Conservation (phyloP, 352 stramenopile genomes). For the Globisporangium cystogenes region DNA sequence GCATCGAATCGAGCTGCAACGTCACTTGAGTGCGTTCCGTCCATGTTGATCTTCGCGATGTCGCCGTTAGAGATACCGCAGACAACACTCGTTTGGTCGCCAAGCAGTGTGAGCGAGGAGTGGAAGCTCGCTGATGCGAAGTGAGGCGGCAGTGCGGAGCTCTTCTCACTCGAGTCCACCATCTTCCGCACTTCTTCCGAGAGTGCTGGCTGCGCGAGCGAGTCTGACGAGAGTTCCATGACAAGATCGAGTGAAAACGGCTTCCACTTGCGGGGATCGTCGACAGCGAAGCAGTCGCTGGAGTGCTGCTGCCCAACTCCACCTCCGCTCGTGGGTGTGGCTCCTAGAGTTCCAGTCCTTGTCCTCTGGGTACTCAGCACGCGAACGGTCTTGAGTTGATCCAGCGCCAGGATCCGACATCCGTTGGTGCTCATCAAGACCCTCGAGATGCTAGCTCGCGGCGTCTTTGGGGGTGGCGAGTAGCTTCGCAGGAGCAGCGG, state of each 20-base stretch:
- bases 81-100: slow-evolving; percentile 15
- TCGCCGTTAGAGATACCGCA: slow-evolving; percentile 25
- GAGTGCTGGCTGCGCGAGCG: slow-evolving; percentile 17
- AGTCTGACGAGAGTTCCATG: slow-evolving; percentile 14
- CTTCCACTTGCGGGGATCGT: slow-evolving; percentile 26
- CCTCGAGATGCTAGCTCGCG: slow-evolving; percentile 20
- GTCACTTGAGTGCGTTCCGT: background rate
- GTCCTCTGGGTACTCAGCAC: slow-evolving; percentile 23
- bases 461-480: slow-evolving; percentile 18
- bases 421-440: slow-evolving; percentile 16
- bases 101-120: slow-evolving; percentile 14
- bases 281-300: slow-evolving; percentile 28
- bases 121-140: slow-evolving; percentile 19
- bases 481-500: slow-evolving; percentile 16
- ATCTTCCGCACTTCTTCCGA: slow-evolving; percentile 17
- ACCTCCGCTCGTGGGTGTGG: background rate
- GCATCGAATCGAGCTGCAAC: slow-evolving; percentile 30
- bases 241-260: slow-evolving; percentile 22
- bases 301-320: slow-evolving; percentile 13
- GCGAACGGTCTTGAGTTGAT: slow-evolving; percentile 19
- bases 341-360: slow-evolving; percentile 7
- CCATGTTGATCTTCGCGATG: slow-evolving; percentile 29
- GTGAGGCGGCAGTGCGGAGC: background rate
- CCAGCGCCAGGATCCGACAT: slow-evolving; percentile 14
- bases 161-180: background rate